Base-by-base conservation (phyloP, 306 rosid genomes). In the Lathyrus aphaca region DNA sequence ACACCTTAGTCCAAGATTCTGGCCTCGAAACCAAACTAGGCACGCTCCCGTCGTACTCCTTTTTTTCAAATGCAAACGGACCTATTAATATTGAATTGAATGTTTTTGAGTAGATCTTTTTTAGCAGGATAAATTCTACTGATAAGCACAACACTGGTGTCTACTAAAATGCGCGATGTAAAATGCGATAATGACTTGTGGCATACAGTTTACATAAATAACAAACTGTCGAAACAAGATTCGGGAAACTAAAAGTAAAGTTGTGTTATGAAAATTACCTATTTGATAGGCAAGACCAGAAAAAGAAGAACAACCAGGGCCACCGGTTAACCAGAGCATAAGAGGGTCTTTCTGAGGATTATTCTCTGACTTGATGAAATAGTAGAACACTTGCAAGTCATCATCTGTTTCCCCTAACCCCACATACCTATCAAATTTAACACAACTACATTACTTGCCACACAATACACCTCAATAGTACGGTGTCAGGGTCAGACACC, bases 1-100 rank as follows among this genome's bases (percentile, higher is more conserved):
- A 29, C 29, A 86, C 92, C 97, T 83, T 81, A 48, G 97, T 88
- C 97, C 97, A 91, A 1, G 95, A 74, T 8, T 78, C 35, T 13
- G 82, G 90, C 77, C 85, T 83, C 58, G 75, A 46, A 44, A 78
- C 50, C 68, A 91, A 38, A 13, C 78, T 63, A 18, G 95, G 95
- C 32, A 86, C 4, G 64, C 75, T 74, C 10, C 89, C 97, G 25
- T 80, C 27, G 32, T 77, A 86, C n/a, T 39, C 77, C 50, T 83
- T 81, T 4, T 8, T 53, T 49, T 83, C 79, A 43, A 65, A 84
- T 9, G 5, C 43, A 13, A 87, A 0, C 1, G 96, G 91, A 79
- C 96, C 96, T 87, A 23, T 14, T 51, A 66, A 30, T 23, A 66
- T 5, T 6, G 54, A 71, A 57, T 70, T 56, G n/a, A 46, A 57